Conservation (phyloP, 164 flowering plant genomes). For the Euptelea pleiosperma region DNA sequence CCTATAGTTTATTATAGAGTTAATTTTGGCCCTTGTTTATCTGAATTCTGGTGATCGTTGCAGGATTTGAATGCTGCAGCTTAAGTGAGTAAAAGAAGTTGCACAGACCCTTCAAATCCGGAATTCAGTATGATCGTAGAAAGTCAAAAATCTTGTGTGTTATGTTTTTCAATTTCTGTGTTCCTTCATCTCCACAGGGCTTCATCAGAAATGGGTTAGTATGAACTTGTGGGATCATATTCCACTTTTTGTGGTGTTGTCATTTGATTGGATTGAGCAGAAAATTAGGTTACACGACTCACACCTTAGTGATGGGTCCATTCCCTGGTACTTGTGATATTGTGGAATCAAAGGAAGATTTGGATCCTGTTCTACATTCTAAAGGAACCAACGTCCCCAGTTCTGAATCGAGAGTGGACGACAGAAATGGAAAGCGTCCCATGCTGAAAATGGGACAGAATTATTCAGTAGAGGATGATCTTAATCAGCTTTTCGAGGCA, state of each 20-base stretch:
- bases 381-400: constrained; percentile 13
- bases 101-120: background rate
- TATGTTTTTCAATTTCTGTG: constrained; percentile 9
- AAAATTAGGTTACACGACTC: background rate
- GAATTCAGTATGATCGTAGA: constrained; percentile 18
- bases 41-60: constrained; percentile 11
- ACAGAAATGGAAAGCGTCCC: constrained; percentile 18
- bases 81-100: constrained; percentile 5
- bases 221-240: background rate
- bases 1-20: background rate
- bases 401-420: constrained; percentile 22
- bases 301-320: constrained; percentile 32
- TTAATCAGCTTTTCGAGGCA: constrained; percentile 59
- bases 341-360: constrained; percentile 49
- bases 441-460: constrained; percentile 23
- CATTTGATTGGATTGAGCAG: constrained; percentile 4
- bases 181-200: constrained; percentile 2
- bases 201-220: constrained; percentile 37
- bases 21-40: background rate
- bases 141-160: constrained; percentile 6
- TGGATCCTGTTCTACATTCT: constrained; percentile 18
- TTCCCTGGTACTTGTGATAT: constrained; percentile 51
- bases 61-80: constrained; percentile 28
- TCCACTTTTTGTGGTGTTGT: background rate
- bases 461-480: constrained; percentile 54